phyloP scores from a whole-genome alignment of 2,329 filamentous ascomycete species.

The Salinomyces thailandicus region DNA sequence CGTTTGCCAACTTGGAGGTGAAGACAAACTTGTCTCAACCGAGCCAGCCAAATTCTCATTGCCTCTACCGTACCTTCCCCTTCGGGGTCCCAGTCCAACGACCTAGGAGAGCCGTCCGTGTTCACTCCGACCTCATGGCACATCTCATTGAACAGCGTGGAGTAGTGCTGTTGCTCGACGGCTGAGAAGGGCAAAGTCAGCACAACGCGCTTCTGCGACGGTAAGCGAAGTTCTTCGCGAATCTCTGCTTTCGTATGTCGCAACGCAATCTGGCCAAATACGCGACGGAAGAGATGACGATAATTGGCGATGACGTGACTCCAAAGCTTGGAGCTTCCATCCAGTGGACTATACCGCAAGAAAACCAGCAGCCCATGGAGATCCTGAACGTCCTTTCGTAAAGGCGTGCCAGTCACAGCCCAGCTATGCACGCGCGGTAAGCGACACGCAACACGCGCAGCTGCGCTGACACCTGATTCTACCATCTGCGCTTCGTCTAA shows the following conservation, averaged over 20 bases:
- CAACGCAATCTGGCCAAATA: constrained; percentile 64
- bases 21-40: constrained; percentile 70
- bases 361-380: constrained; percentile 74
- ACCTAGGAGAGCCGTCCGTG: constrained; percentile 50
- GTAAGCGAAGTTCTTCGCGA: constrained; percentile 66
- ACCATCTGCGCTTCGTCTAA: constrained; percentile 80
- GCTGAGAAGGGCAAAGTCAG: constrained; percentile 84
- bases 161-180: constrained; percentile 84
- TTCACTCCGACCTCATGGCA: constrained; percentile 58
- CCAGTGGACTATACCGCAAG: constrained; percentile 67
- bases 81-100: constrained; percentile 54
- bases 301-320: constrained; percentile 50
- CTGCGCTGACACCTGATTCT: constrained; percentile 74
- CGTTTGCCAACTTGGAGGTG: constrained; percentile 70
- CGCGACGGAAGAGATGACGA: constrained; percentile 51
- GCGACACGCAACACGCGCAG: constrained; percentile 66
- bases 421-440: constrained; percentile 81
- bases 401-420: constrained; percentile 84
- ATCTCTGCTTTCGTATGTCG: constrained; percentile 75
- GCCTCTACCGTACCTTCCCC: constrained; percentile 47
- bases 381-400: constrained; percentile 69
- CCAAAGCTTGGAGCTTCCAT: constrained; percentile 55
- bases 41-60: constrained; percentile 71
- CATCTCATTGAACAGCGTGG: constrained; percentile 64
- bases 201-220: constrained; percentile 73